These are phyloP conservation scores for Suaeda aralocaspica DNA, from an alignment of 148 eudicot species.

Conservation along the genomic window DNA sequence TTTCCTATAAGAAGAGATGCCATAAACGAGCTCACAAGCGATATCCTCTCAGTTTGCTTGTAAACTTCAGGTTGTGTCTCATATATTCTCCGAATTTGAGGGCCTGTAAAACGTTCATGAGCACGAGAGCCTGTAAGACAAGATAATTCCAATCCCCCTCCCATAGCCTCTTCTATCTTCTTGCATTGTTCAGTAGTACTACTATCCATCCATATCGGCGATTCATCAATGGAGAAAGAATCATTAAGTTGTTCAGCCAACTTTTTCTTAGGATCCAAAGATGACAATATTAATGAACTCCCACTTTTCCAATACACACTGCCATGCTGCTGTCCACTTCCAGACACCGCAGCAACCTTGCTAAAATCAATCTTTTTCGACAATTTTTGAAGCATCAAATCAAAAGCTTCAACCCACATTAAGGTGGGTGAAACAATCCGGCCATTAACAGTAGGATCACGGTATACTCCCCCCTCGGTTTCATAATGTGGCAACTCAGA, in stretches of 20 bases:
- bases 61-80: slow-evolving; percentile 70
- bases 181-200: slow-evolving; percentile 89
- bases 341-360: slow-evolving; percentile 70
- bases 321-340: slow-evolving; percentile 94
- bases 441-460: slow-evolving; percentile 58
- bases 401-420: slow-evolving; percentile 94
- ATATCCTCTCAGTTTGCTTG: slow-evolving; percentile 71
- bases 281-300: slow-evolving; percentile 43
- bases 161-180: slow-evolving; percentile 78
- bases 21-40: slow-evolving; percentile 86
- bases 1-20: slow-evolving; percentile 71
- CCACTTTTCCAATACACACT: slow-evolving; percentile 90
- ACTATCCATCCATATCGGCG: slow-evolving; percentile 97
- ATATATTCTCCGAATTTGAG: slow-evolving; percentile 71
- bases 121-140: slow-evolving; percentile 83
- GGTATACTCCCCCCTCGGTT: slow-evolving; percentile 81
- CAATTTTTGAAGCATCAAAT: slow-evolving; percentile 58
- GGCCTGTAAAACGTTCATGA: slow-evolving; percentile 71
- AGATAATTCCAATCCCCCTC: slow-evolving; percentile 74
- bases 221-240: slow-evolving; percentile 65
- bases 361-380: slow-evolving; percentile 55
- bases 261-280: slow-evolving; percentile 53
- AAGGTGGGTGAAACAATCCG: slow-evolving; percentile 83
- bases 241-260: slow-evolving; percentile 59
- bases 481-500: slow-evolving; percentile 77